Base-by-base conservation (phyloP, 2,329 filamentous ascomycete species). In the Ophiostoma ips region DNA sequence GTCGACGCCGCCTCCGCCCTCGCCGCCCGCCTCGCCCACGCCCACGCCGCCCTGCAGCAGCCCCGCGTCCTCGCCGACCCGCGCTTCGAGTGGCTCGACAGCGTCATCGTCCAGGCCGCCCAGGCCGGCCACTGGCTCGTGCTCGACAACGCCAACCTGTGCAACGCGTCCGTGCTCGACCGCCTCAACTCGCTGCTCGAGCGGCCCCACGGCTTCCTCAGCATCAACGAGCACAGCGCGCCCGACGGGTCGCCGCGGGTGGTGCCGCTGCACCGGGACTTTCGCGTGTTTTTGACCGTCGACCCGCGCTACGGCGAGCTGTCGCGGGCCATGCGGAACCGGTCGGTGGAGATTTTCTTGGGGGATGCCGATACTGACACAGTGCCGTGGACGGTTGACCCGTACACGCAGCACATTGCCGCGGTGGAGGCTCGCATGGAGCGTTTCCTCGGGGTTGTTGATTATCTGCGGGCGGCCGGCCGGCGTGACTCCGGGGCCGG, bases 91-190 rank as follows among this genome's bases (percentile, higher is more conserved):
- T 98, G 92, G 92, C 79, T 94, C 2, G 90, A 98, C 62, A 92
- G 94, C 51, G 78, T 94, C 45, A 81, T 98, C 40, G 83, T 96
- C 45, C 83, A 88, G 58, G 90, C 92, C 38, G 71, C 96, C 11
- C 76, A 94, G 60, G 72, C 83, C 57, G 92, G 92, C 13, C 77
- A 88, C 53, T 98, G 92, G 92, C 72, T 98, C 16, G 82, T 98
- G 11, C 78, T 98, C 19, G 92, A 98, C 65, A 95, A 98, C 64
- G 92, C 94, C 53, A 98, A 98, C 60, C 75, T 98, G 51, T 98
- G 94, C 68, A 95, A 84, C 60, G 84, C 90, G 21, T 95, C 90
- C 7, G 92, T 98, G 1, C 75, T 98, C 10, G 92, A 98, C 65
- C 78, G 94, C 54, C 70, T 98, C 48, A 98, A 98, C 63, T 96